Percentiles rank a stretch among this genome's conserved stretches.
phyloP scores from a whole-genome alignment of 176 grass and related monocot genomes.

The Carex littledalei region DNA sequence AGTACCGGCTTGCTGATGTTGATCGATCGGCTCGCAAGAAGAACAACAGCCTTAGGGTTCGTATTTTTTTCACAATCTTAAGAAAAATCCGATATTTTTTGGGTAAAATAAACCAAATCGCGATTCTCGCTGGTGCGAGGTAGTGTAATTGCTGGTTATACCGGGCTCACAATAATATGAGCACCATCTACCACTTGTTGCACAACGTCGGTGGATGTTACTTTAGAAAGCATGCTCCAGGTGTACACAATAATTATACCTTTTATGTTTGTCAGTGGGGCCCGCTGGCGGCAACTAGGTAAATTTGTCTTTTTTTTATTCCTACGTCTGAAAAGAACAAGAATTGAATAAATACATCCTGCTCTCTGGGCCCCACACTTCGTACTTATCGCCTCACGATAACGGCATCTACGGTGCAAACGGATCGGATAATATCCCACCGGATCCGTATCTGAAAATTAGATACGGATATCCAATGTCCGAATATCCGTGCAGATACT shows the following conservation, averaged over 20 bases:
- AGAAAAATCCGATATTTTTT: neutral
- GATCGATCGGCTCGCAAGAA: slow-evolving; percentile 59
- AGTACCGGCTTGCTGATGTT: slow-evolving; percentile 81
- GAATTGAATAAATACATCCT: neutral
- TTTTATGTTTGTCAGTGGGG: neutral
- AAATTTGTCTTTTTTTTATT: neutral
- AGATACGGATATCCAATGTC: no score
- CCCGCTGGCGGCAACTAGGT: neutral
- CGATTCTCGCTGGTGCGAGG: neutral
- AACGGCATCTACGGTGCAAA: no score
- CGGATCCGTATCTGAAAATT: no score
- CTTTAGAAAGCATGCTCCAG: neutral
- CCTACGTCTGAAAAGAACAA: neutral
- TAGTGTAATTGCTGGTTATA: neutral
- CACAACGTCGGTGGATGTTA: neutral
- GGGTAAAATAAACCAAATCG: neutral
- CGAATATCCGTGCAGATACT: no score
- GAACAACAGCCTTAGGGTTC: slow-evolving; percentile 61
- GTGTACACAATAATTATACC: slow-evolving; percentile 6
- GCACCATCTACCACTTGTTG: neutral
- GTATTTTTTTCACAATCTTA: neutral
- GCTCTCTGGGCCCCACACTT: neutral
- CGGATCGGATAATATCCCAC: no score
- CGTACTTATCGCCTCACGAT: neutral
- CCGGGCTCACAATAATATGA: neutral